Percentiles rank a stretch among this genome's conserved stretches.
Evolutionary conservation across 2,329 filamentous ascomycete genomes (phyloP).

Genomic region (Rutstroemia sydowiana): DNA sequence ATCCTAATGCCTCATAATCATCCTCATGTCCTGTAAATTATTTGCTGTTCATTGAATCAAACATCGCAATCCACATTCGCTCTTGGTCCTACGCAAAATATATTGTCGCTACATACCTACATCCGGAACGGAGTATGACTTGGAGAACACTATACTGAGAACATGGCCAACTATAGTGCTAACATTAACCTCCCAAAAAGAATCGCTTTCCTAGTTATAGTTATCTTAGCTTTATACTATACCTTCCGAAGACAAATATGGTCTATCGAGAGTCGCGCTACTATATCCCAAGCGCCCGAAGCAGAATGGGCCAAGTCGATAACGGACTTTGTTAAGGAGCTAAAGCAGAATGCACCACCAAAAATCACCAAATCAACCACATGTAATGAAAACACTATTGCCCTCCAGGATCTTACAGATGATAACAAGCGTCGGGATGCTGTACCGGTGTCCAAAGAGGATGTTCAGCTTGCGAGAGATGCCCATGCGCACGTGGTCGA

Average conservation of each 20-base stretch:
- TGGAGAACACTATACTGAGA: too few species aligned
- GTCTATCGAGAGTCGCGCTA: background rate
- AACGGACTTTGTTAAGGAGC: background rate
- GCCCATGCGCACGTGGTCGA: background rate
- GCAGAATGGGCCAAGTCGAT: background rate
- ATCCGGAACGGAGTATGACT: too few species aligned
- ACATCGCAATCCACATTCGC: too few species aligned
- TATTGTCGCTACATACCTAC: too few species aligned
- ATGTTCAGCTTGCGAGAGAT: background rate
- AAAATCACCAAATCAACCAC: background rate
- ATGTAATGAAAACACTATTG: background rate
- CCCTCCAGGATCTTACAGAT: background rate
- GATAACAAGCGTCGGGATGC: constrained; percentile 3
- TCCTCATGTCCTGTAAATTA: too few species aligned
- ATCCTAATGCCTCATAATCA: too few species aligned
- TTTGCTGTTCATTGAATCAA: too few species aligned
- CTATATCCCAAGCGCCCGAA: background rate
- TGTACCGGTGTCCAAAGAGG: constrained; percentile 1
- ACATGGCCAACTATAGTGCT: too few species aligned
- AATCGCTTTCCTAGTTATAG: background rate
- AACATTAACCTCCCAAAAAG: background rate
- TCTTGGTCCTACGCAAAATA: too few species aligned
- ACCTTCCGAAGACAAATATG: background rate
- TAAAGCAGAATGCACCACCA: background rate
- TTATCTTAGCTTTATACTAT: background rate